Percentiles rank a stretch among this genome's conserved stretches.
Evolutionary conservation across 1,139 yeast species (phyloP).

Genomic region (Eremothecium gossypii): DNA sequence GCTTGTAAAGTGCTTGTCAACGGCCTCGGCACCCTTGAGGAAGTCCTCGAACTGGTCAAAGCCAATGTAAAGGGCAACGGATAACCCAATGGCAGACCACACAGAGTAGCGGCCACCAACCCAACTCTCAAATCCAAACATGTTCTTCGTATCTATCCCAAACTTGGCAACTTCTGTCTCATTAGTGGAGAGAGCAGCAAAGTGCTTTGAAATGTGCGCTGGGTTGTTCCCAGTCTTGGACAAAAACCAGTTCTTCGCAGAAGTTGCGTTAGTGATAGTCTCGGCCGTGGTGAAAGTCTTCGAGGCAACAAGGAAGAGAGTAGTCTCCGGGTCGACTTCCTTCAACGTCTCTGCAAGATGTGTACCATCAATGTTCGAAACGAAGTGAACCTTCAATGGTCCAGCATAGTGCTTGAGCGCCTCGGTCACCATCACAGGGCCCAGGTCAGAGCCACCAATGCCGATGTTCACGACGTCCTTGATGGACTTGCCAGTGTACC

Average conservation of each 20-base stretch:
- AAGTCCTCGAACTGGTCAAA: slow-evolving; percentile 85
- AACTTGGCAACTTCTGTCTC: slow-evolving; percentile 83
- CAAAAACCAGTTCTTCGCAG: slow-evolving; percentile 93
- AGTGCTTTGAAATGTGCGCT: slow-evolving; percentile 85
- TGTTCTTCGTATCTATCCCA: slow-evolving; percentile 94
- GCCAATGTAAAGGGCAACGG: slow-evolving; percentile 91
- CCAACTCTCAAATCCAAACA: slow-evolving; percentile 98
- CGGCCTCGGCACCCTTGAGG: slow-evolving; percentile 95
- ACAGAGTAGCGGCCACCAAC: slow-evolving; percentile 99
- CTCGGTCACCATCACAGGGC: slow-evolving; percentile 99
- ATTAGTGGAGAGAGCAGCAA: slow-evolving; percentile 92
- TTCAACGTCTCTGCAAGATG: slow-evolving; percentile 88
- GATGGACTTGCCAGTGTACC: slow-evolving; percentile 90
- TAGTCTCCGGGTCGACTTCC: slow-evolving; percentile 74
- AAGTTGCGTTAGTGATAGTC: slow-evolving; percentile 88
- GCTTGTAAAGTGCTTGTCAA: slow-evolving; percentile 78
- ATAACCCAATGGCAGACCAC: slow-evolving; percentile 97
- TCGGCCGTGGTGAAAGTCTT: slow-evolving; percentile 99
- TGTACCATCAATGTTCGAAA: slow-evolving; percentile 97
- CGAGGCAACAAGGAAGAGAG: slow-evolving; percentile 89
- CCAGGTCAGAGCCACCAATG: slow-evolving; percentile 97
- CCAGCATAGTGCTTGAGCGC: slow-evolving; percentile 85
- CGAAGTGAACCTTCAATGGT: slow-evolving; percentile 70
- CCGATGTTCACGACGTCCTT: slow-evolving; percentile 95
- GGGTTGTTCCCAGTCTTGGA: slow-evolving; percentile 51